These are phyloP conservation scores for Sporobolomyces phaffii DNA, from an alignment of 768 basidiomycete genomes.

Conservation along the genomic window DNA sequence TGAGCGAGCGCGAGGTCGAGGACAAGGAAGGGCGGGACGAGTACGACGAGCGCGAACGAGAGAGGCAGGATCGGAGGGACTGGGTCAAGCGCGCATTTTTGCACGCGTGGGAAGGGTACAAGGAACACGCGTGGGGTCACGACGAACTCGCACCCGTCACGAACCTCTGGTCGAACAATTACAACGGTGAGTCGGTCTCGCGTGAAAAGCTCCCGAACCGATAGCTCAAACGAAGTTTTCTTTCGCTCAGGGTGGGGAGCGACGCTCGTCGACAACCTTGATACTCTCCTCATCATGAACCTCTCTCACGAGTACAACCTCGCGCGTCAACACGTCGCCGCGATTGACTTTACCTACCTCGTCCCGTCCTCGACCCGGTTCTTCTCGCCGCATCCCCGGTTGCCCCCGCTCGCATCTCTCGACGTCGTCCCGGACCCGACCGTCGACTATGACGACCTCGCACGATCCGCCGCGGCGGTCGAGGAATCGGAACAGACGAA, in stretches of 20 bases:
- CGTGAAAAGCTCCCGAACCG: no score
- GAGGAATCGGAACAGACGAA: neutral
- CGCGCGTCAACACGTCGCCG: constrained; percentile 43
- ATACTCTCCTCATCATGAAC: constrained; percentile 43
- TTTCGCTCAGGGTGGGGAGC: constrained; percentile 40
- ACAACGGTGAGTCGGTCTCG: constrained; percentile 40
- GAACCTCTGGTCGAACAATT: constrained; percentile 26
- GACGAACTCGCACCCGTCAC: constrained; percentile 42
- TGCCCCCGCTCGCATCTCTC: constrained; percentile 5
- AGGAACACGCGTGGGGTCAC: constrained; percentile 40
- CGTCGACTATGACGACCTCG: neutral
- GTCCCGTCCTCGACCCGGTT: constrained; percentile 8
- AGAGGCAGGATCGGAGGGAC: constrained; percentile 42
- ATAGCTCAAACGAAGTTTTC: no score
- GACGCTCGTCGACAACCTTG: constrained; percentile 43
- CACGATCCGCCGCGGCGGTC: neutral
- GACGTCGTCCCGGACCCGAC: neutral
- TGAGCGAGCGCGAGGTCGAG: constrained; percentile 31
- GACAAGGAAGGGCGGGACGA: constrained; percentile 38
- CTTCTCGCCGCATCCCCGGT: constrained; percentile 18
- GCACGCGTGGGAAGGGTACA: constrained; percentile 42
- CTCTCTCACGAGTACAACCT: constrained; percentile 43
- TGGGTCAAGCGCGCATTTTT: constrained; percentile 43
- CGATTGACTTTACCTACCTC: constrained; percentile 42
- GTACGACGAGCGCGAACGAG: constrained; percentile 36